Percentiles rank a stretch among this genome's conserved stretches.
Conservation (phyloP, 805 yeast species). For the Ogataea populi-albae region DNA sequence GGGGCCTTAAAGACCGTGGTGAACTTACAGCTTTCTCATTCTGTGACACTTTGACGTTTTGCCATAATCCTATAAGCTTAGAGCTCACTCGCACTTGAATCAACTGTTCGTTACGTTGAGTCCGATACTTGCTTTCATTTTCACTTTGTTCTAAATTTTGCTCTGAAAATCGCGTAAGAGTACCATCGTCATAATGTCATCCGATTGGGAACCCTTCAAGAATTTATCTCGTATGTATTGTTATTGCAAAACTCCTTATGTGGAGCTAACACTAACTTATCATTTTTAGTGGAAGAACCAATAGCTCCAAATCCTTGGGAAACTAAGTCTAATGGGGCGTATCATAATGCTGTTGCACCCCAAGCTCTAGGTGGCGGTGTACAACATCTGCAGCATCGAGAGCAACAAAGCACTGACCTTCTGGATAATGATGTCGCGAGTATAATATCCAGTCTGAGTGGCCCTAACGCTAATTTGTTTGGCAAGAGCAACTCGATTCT, state of each 20-base stretch:
- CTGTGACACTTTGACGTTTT: too few species aligned
- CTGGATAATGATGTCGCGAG: constrained; percentile 32
- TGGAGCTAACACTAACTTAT: constrained; percentile 2
- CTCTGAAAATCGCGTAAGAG: too few species aligned
- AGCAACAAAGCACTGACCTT: constrained; percentile 8
- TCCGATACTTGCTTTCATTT: constrained; percentile 3
- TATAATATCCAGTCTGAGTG: constrained; percentile 32
- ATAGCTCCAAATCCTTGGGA: constrained; percentile 30
- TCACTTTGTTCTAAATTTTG: too few species aligned
- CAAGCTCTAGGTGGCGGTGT: constrained; percentile 17
- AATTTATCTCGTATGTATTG: constrained; percentile 22
- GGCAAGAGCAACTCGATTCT: constrained; percentile 27
- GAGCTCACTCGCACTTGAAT: too few species aligned
- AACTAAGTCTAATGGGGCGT: constrained; percentile 20
- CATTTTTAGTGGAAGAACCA: constrained; percentile 26
- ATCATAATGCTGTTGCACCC: constrained; percentile 20
- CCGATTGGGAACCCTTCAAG: constrained; percentile 26
- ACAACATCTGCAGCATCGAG: neutral
- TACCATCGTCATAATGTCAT: constrained; percentile 15
- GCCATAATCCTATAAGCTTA: too few species aligned
- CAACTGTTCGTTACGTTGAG: neutral
- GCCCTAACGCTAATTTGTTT: constrained; percentile 22
- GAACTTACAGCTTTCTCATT: too few species aligned
- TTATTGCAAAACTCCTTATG: neutral
- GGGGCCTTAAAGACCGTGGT: too few species aligned